Base-by-base conservation (phyloP, 768 basidiomycete genomes). In the Termitomyces sp. region DNA sequence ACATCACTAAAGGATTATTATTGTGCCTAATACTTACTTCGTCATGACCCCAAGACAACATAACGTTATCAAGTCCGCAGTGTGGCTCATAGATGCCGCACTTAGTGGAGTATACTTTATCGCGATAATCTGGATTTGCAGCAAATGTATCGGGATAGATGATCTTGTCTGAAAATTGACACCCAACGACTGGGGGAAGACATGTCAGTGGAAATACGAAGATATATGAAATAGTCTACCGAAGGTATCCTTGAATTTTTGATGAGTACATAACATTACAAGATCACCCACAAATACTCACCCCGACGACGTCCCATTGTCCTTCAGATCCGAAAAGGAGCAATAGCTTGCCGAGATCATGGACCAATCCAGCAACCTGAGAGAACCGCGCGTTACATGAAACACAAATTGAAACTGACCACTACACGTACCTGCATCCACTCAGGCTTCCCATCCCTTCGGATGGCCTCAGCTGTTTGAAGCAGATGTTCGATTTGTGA, bases 241-340 rank as follows among this genome's bases (percentile, higher is more conserved):
- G 59, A 78, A 77, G 21, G 77, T 77, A 64, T 78, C 76, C 76
- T 79, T 58, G 5, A 28, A 23, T 19, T 23, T 2, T 17, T 17
- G 7, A 23, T 58, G 57, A 62, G 43, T 40, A 40, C 32, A 28
- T 30, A 62, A 41, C 39, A 25, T 32, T 47, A 19, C 25, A 47
- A 35, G 40, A 21, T 42, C 54, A 44, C 51, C 12, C 46, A 41
- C 8, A 34, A 34, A 12, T 52, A 34, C 59, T 57, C 25, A 89
- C 89, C 49, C 93, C 94, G 27, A 96, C 94, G 48, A 95, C 93
- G 60, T 94, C 93, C 94, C 94, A 96, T 72, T 95, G 93, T 6
- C 93, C 93, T 67, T 91, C 77, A 2, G 90, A 89, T 28, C 85
- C 89, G 67, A 92, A 93, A 60, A 95, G 78, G 68, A 85, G 82